Evolutionary conservation across 148 eudicot species (phyloP), one percentile per base, ranked within the genome.

Genomic region (Selenicereus undatus): DNA sequence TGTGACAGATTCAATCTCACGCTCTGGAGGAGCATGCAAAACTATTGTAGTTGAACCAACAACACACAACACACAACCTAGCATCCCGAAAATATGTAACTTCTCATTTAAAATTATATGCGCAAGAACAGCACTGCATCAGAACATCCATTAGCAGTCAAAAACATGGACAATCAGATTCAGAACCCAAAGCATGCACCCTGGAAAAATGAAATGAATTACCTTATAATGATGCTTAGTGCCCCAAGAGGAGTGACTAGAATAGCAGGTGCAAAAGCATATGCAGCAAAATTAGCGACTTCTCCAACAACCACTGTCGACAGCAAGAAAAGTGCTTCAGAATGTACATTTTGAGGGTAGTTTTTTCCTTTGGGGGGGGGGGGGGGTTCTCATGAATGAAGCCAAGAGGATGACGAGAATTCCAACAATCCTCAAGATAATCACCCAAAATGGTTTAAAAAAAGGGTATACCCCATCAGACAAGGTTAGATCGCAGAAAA

Each of bases 181-280:
- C 24, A 68, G 35, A 56, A 24, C 42, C 51, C 60, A 77, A 20
- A 66, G 14, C 39, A 36, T 56, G 5, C 56, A 16, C 30, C 50
- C 64, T 17, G 21, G 13, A 54, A 74, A 39, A 74, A 78, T 45
- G 29, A 45, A 18, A 22, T 52, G 21, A 14, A 48, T 52, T 85
- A 87, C 97, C 97, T 93, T 82, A 93, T 88, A 82, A 93, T 93
- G 75, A 93, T 93, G 86, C 97, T 93, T 76, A 93, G 90, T 20
- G 97, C 97, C 80, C 97, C 97, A 83, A 93, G 91, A 78, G 97
- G 97, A 82, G 97, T 93, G 80, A 93, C 97, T 81, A 93, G 85
- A 83, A 93, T 87, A 73, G 97, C 97, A 21, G 97, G 97, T 78
- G 97, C 88, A 91, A 93, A 93, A 62, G 97, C 97, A 87, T 93